These are phyloP conservation scores for Tolypocladium ophioglossoides DNA, from an alignment of 2,329 filamentous ascomycete genomes.

Conservation along the genomic window DNA sequence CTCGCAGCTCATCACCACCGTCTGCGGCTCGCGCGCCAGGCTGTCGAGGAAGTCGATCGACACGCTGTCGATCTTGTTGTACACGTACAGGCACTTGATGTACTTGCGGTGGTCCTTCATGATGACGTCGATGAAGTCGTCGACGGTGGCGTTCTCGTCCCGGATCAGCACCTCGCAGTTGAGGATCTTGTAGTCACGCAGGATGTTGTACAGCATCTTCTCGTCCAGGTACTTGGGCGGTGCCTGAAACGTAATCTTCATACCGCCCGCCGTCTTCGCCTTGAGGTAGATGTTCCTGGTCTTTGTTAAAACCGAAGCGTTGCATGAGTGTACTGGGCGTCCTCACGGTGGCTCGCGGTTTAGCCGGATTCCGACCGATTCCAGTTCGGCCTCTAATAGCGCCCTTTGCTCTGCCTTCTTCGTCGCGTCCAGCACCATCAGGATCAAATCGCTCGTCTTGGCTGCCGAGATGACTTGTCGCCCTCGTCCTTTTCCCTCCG, in stretches of 20 bases:
- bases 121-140: constrained; percentile 98
- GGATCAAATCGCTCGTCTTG: constrained; percentile 93
- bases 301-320: constrained; percentile 6
- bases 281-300: constrained; percentile 92
- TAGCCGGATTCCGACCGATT: constrained; percentile 87
- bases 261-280: constrained; percentile 86
- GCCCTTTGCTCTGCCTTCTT: constrained; percentile 91
- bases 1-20: constrained; percentile 96
- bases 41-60: constrained; percentile 88
- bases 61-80: constrained; percentile 98
- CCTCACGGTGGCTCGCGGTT: constrained; percentile 82
- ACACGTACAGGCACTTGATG: constrained; percentile 89
- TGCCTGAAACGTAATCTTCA: constrained; percentile 94
- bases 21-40: constrained; percentile 84
- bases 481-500: constrained; percentile 91
- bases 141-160: constrained; percentile 90
- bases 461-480: constrained; percentile 95
- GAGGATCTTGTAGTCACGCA: constrained; percentile 96
- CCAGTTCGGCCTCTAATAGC: constrained; percentile 80
- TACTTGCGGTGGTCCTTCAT: constrained; percentile 99
- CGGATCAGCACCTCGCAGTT: constrained; percentile 94
- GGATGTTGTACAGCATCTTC: constrained; percentile 96
- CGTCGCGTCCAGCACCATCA: constrained; percentile 95
- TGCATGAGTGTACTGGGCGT: background rate
- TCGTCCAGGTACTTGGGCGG: constrained; percentile 90